Conservation (phyloP, 2,329 filamentous ascomycete species). For the Cercospora brassicicola region DNA sequence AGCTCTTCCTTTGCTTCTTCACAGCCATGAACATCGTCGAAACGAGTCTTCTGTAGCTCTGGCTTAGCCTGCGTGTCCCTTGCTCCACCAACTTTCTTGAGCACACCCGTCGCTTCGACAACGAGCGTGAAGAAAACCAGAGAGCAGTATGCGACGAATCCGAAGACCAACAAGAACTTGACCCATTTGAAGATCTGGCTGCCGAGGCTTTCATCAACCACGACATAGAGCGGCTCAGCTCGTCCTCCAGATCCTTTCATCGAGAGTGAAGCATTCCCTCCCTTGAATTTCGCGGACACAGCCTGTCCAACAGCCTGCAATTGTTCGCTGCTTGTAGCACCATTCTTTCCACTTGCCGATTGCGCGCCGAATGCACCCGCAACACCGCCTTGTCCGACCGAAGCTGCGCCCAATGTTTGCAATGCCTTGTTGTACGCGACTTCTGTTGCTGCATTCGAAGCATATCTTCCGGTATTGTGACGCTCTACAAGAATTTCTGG, state of each 20-base stretch:
- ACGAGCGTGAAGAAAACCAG: conserved; percentile 77
- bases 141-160: conserved; percentile 74
- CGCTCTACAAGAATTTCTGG: conserved; percentile 88
- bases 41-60: conserved; percentile 86
- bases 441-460: conserved; percentile 74
- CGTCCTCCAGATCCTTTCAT: conserved; percentile 66
- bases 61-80: conserved; percentile 84
- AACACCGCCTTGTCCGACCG: conserved; percentile 34
- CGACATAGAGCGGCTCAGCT: conserved; percentile 86
- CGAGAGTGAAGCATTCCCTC: conserved; percentile 63
- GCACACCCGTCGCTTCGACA: conserved; percentile 74
- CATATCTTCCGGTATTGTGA: conserved; percentile 83
- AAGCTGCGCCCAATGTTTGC: conserved; percentile 56
- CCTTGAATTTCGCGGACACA: conserved; percentile 68
- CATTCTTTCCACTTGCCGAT: conserved; percentile 40
- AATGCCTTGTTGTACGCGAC: conserved; percentile 77
- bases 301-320: conserved; percentile 80
- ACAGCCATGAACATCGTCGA: conserved; percentile 92
- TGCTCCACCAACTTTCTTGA: conserved; percentile 73
- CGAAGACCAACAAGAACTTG: conserved; percentile 79
- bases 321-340: conserved; percentile 59
- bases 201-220: conserved; percentile 85
- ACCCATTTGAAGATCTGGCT: conserved; percentile 84
- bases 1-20: conserved; percentile 98
- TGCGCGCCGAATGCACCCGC: conserved; percentile 27